These are phyloP conservation scores for Guyanaporus albipodus DNA, from an alignment of 768 basidiomycete genomes.

Conservation along the genomic window DNA sequence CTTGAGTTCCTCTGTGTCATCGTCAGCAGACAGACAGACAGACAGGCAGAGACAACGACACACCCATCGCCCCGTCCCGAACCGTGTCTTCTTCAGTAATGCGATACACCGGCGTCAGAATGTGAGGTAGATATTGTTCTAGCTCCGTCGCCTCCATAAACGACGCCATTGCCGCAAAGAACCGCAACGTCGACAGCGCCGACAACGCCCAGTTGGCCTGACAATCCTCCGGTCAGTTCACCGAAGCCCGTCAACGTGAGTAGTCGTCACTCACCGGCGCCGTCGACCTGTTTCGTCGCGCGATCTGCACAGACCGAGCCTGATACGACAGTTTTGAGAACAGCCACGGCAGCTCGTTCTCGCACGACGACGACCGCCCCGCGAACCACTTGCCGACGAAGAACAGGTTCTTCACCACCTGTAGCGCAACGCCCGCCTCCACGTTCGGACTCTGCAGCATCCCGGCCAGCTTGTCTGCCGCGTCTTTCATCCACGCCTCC, in stretches of 20 bases:
- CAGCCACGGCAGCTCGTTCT: constrained; percentile 80
- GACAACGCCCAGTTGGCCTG: constrained; percentile 84
- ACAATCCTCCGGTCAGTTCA: not conserved
- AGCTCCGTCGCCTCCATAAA: constrained; percentile 57
- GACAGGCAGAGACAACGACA: too few species aligned
- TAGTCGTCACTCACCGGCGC: constrained; percentile 17
- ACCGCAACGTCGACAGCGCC: constrained; percentile 75
- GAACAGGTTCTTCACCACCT: constrained; percentile 90
- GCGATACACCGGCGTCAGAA: constrained; percentile 83
- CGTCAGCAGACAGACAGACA: too few species aligned
- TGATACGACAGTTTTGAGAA: constrained; percentile 94
- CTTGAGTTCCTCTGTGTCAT: too few species aligned
- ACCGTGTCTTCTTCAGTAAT: constrained; percentile 85
- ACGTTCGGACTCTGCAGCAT: constrained; percentile 82
- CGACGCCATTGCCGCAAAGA: constrained; percentile 91
- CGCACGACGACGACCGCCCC: constrained; percentile 39
- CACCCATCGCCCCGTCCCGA: constrained; percentile 75
- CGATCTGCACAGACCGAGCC: constrained; percentile 69
- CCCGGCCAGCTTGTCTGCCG: constrained; percentile 67
- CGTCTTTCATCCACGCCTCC: constrained; percentile 60
- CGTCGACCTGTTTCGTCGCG: constrained; percentile 52
- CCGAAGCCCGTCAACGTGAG: not conserved
- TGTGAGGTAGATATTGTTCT: constrained; percentile 74
- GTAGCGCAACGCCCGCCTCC: constrained; percentile 67
- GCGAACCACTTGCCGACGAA: constrained; percentile 84